A percentile compares a stretch with the other conserved stretches of the same genome.
These are phyloP conservation scores for Styphnolobium japonicum DNA, from an alignment of 306 rosid genomes.

Conservation along the genomic window DNA sequence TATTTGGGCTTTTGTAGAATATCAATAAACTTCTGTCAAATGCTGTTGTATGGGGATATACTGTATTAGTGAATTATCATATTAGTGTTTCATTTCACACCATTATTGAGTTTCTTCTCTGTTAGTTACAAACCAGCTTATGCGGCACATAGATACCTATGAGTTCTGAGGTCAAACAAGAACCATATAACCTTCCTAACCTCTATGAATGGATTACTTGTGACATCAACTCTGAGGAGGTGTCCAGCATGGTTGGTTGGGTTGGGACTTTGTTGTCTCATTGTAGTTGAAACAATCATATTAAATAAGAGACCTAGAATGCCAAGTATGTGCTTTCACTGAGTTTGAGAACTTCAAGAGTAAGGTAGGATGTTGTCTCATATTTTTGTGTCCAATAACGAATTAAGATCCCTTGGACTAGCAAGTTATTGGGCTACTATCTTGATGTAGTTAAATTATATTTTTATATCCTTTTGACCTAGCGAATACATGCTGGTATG, in stretches of 20 bases:
- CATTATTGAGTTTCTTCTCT: conserved; percentile 12
- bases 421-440: neutral
- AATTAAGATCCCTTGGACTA: neutral
- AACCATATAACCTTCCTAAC: too few relatives aligned
- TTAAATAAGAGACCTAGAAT: neutral
- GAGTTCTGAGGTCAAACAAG: too few relatives aligned
- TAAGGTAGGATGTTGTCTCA: neutral
- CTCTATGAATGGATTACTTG: too few relatives aligned
- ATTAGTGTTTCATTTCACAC: neutral
- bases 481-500: neutral
- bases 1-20: neutral
- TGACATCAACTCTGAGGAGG: too few relatives aligned
- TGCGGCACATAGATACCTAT: neutral
- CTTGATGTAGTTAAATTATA: too few relatives aligned
- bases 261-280: neutral
- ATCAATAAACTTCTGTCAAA: conserved; percentile 6
- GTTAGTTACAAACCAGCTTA: neutral
- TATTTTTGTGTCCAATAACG: neutral
- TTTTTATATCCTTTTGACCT: neutral
- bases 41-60: conserved; percentile 15
- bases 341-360: neutral
- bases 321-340: neutral
- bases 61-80: conserved; percentile 7
- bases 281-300: neutral
- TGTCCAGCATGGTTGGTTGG: neutral